Evolutionary conservation across 352 stramenopile genomes (phyloP), one percentile per base, ranked within the genome.

Genomic region (Thalassiosira hispida): DNA sequence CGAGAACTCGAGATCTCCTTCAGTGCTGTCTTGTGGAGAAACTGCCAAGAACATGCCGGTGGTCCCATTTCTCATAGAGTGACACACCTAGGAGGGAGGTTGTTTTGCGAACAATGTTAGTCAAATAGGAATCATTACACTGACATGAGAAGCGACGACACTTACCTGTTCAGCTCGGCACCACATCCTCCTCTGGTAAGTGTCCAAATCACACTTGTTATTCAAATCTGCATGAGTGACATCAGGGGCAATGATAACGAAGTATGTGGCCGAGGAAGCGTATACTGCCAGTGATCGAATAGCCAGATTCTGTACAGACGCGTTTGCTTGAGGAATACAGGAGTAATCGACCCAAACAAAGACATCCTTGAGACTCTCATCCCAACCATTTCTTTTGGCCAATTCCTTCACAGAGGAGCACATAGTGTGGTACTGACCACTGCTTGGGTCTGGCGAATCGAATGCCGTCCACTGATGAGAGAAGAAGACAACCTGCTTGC

Each of bases 311-410:
- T 86, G 79, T 22, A 59, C 77, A 1, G 67, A 74, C 23, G 63
- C 33, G 55, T 81, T 81, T 5, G 65, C 71, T 35, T 86, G 79
- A 2, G 79, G 73, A 20, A 86, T 86, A n/a, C 59, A 77, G 16
- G 64, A 77, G 62, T 72, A 86, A 64, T 86, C 79, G 14, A 86
- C 40, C 79, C 79, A 86, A 11, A 84, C 62, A 38, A 77, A 86
- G 12, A 84, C 59, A 25, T 86, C 68, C 31, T 62, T 73, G 7
- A 84, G 51, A 23, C 38, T 78, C 59, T 75, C 53, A 55, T 81
- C 55, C 75, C 67, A 80, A 23, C 46, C 44, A 46, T 75, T 74
- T 12, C 20, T 42, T 38, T 68, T 71, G 12, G 57, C 60, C 1
- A 84, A 60, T 59, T 84, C 62, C 23, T 51, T 61, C 14, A 81